Base-by-base conservation (phyloP, 768 basidiomycete genomes). In the Gelatoporia subvermispora region DNA sequence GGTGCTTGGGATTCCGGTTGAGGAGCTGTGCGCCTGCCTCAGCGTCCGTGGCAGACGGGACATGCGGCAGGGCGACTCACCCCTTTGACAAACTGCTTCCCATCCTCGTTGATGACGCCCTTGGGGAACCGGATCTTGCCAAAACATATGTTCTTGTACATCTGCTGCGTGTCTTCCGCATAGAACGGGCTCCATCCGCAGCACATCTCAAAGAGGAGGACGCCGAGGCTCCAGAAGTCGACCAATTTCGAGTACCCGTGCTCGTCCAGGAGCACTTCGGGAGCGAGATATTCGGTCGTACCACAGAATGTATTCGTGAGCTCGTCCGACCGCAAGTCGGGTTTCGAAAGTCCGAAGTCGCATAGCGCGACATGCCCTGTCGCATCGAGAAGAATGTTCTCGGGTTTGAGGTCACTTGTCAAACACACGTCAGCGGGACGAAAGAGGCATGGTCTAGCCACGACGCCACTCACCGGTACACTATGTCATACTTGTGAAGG, bases 181-280 rank as follows among this genome's bases (percentile, higher is more conserved):
- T 98, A 99, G 71, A 98, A 99, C 36, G 96, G 96, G 63, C 89
- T 93, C 96, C 96, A 98, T 5, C 96, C 96, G 58, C 96, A 99
- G 61, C 96, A 98, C 96, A 99, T 99, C 70, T 99, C 96, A 64
- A 98, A 99, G 20, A 99, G 74, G 25, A 99, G 74, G 1, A 98
- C 96, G 28, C 94, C 95, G 17, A 97, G 71, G 41, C 86, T 89
- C 94, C 96, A 99, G 65, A 98, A 99, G 65, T 99, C 96, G 57
- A 99, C 96, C 42, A 96, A 84, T 69, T 98, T 98, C 40, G 89
- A 92, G 68, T 99, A 98, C 11, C 96, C 96, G 55, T 95, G 93
- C 62, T 98, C 96, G 65, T 97, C 94, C 37, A 99, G 78, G 9
- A 99, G 77, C n/a, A 99, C 95, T 63, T 99, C 96, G 0, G 96